phyloP scores from a whole-genome alignment of 495 filamentous ascomycete genomes.

The Aspergillus baeticus region DNA sequence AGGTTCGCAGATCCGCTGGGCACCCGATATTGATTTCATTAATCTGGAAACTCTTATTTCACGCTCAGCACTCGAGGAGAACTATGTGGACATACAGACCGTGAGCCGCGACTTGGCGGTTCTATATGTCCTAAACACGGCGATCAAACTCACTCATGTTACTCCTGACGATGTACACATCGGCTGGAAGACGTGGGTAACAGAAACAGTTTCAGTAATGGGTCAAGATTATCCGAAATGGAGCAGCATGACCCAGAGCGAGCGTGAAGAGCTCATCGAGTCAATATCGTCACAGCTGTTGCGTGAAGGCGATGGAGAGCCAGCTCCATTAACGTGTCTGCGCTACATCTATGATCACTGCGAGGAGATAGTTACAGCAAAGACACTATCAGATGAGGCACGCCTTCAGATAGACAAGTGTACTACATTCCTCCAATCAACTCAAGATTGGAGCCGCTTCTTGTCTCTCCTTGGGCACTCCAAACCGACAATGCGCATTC shows the following conservation, averaged over 20 bases:
- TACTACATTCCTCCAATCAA: neutral
- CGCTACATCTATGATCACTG: slow-evolving; percentile 6
- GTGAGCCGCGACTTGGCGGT: neutral
- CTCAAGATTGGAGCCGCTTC: slow-evolving; percentile 14
- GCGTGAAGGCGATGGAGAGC: neutral
- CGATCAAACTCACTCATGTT: neutral
- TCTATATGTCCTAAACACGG: neutral
- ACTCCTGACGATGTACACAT: neutral
- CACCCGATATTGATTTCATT: slow-evolving; percentile 1
- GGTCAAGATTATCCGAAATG: no score
- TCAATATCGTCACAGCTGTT: no score
- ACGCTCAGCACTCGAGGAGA: neutral
- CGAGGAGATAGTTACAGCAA: slow-evolving; percentile 21
- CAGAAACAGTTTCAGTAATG: no score
- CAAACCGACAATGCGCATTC: slow-evolving; percentile 38
- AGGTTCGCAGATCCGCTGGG: neutral
- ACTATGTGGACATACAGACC: neutral
- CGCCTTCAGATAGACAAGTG: neutral
- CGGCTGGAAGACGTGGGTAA: no score
- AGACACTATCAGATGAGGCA: neutral
- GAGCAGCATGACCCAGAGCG: no score
- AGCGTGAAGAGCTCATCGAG: no score
- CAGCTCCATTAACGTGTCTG: neutral
- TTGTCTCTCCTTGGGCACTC: slow-evolving; percentile 28
- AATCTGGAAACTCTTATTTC: neutral